Evolutionary conservation across 176 grass and related monocot species (phyloP), one percentile per base, ranked within the genome.

Genomic region (Eleusine coracana): DNA sequence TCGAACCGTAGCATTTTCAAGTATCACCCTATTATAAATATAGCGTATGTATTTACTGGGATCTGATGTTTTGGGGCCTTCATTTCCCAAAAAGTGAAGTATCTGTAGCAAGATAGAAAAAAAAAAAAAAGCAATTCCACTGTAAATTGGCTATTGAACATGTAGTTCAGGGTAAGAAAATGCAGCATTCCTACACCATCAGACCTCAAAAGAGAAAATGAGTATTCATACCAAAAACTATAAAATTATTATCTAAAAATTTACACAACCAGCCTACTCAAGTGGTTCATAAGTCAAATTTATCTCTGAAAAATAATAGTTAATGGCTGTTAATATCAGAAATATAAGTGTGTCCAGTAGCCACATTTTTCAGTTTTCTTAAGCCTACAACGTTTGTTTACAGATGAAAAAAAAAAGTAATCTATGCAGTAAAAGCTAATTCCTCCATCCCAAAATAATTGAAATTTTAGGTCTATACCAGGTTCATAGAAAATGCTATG

Each of bases 1-100:
- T 83, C 96, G 91, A 75, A 99, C 96, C 59, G 96, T 99, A 71
- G 96, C 96, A 94, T 96, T 99, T 92, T 99, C 96, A 88, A 99
- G 93, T 87, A 99, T 99, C 54, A 99, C 89, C 61, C 96, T 94
- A 37, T 99, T 99, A 75, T 99, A 99, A 68, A 99, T 96, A 74
- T 96, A 96, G 12, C 96, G 90, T 64, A 99, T 99, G 83, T 99
- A 99, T 92, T 96, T 99, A 84, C 96, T 96, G 79, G 96, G 96
- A 73, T 96, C 96, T 70, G 89, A 82, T 78, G 96, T 99, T 82
- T 95, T 99, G 20, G 96, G 96, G 50, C 96, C 96, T 93, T 99
- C 96, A 83, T 93, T 99, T 85, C 96, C 96, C 88, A 99, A 86
- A 78, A 99, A 94, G 83, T 99, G 96, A 87, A 99, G 96, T 66